Evolutionary conservation across 768 basidiomycete genomes (phyloP).

Genomic region (Hygrocybe coccinea): DNA sequence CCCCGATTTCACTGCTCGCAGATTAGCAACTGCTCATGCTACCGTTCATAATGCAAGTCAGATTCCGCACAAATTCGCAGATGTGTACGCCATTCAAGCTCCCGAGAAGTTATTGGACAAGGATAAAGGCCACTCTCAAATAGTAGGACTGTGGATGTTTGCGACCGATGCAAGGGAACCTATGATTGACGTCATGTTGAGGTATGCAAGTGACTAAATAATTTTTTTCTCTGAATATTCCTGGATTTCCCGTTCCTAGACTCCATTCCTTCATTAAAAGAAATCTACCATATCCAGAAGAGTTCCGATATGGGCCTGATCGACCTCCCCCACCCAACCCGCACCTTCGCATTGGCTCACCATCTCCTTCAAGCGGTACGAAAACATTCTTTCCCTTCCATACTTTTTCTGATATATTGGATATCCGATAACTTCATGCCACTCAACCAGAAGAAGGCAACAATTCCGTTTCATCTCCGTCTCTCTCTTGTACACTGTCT

Average conservation of each 20-base stretch:
- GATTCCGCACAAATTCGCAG: constrained; percentile 44
- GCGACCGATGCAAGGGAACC: constrained; percentile 65
- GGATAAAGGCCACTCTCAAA: constrained; percentile 53
- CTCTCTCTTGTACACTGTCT: not conserved
- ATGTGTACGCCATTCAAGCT: constrained; percentile 44
- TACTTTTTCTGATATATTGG: not conserved
- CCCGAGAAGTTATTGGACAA: constrained; percentile 40
- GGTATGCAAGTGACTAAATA: too few species aligned
- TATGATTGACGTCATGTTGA: constrained; percentile 64
- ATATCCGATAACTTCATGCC: not conserved
- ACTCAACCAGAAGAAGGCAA: not conserved
- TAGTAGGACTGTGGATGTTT: constrained; percentile 74
- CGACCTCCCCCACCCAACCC: constrained; percentile 57
- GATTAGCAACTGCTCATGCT: constrained; percentile 38
- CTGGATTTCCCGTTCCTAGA: too few species aligned
- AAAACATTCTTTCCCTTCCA: not conserved
- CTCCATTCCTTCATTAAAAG: constrained; percentile 63
- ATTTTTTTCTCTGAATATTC: too few species aligned
- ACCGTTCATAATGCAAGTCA: constrained; percentile 19
- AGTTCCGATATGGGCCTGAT: constrained; percentile 65
- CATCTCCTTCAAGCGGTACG: constrained; percentile 15
- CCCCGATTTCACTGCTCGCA: constrained; percentile 56
- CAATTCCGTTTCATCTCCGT: not conserved
- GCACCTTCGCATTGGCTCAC: constrained; percentile 26
- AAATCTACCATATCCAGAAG: constrained; percentile 65